These are phyloP conservation scores for Backusella tuberculispora DNA, from an alignment of 192 early-diverging fungal genomes.

Conservation along the genomic window DNA sequence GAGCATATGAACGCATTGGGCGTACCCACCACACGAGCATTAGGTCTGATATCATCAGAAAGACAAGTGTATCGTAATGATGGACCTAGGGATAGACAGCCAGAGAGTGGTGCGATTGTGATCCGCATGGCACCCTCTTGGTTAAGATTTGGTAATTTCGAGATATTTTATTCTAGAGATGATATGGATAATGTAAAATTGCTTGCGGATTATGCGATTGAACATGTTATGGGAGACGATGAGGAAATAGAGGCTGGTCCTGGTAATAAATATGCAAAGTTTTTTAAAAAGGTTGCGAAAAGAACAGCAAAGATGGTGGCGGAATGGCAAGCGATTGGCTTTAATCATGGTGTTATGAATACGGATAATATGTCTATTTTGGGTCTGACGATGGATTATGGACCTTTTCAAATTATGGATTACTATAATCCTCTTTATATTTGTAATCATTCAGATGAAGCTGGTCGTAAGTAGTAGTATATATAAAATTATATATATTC, in stretches of 20 bases:
- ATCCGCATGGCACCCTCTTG: slow-evolving; percentile 75
- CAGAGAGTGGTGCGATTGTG: slow-evolving; percentile 79
- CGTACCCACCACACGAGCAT: slow-evolving; percentile 78
- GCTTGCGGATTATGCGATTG: slow-evolving; percentile 77
- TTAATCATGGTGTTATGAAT: slow-evolving; percentile 90
- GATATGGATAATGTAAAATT: slow-evolving; percentile 55
- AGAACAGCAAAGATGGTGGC: slow-evolving; percentile 77
- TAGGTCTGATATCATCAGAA: slow-evolving; percentile 68
- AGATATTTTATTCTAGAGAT: slow-evolving; percentile 73
- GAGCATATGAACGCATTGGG: slow-evolving; percentile 76
- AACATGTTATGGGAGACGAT: slow-evolving; percentile 56
- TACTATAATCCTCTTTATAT: slow-evolving; percentile 78
- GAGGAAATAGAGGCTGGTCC: slow-evolving; percentile 20
- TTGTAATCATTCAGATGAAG: slow-evolving; percentile 79
- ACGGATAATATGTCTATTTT: slow-evolving; percentile 46
- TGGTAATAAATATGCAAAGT: slow-evolving; percentile 59
- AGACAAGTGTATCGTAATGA: slow-evolving; percentile 69
- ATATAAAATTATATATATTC: neutral
- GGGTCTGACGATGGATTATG: slow-evolving; percentile 81
- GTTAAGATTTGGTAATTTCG: slow-evolving; percentile 90
- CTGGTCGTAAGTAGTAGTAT: slow-evolving; percentile 67
- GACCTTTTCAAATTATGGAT: slow-evolving; percentile 87
- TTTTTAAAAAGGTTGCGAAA: slow-evolving; percentile 60
- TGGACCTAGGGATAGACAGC: slow-evolving; percentile 30
- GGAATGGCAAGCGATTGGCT: slow-evolving; percentile 79